Percentiles rank a stretch among this genome's conserved stretches.
phyloP scores from a whole-genome alignment of 306 rosid genomes.

The Rosa persica region DNA sequence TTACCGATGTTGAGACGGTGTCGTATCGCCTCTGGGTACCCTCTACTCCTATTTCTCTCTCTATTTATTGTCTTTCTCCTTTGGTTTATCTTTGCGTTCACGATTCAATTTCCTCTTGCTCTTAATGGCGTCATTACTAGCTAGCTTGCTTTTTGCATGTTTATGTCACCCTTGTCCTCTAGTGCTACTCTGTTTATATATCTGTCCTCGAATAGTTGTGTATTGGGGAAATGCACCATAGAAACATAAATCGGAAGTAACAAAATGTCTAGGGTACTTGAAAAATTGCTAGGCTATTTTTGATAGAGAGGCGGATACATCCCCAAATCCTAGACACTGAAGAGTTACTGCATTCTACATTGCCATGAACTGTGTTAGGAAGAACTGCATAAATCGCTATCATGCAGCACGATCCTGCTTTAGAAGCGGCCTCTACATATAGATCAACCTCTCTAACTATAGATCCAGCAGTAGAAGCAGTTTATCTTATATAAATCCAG shows the following conservation, averaged over 20 bases:
- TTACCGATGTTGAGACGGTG: conserved; percentile 66
- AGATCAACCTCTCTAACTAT: background rate
- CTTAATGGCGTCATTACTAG: background rate
- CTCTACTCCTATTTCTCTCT: background rate
- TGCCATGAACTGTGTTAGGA: background rate
- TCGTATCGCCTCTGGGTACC: conserved; percentile 94
- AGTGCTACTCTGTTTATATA: background rate
- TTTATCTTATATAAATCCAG: background rate
- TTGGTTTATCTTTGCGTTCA: background rate
- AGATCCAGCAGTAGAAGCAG: background rate
- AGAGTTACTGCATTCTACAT: background rate
- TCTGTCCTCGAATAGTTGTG: background rate
- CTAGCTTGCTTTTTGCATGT: background rate
- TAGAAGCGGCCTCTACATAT: background rate
- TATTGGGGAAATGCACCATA: background rate
- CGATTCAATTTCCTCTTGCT: background rate
- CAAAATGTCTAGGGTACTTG: background rate
- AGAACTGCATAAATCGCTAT: background rate
- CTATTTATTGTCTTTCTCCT: background rate
- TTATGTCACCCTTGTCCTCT: background rate
- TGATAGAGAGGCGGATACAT: background rate
- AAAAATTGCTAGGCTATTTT: background rate
- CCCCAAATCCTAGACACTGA: background rate
- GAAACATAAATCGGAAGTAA: background rate
- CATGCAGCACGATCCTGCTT: background rate